These are phyloP conservation scores for Ambrosia trifida DNA, from an alignment of 129 eudicot species.

Conservation along the genomic window DNA sequence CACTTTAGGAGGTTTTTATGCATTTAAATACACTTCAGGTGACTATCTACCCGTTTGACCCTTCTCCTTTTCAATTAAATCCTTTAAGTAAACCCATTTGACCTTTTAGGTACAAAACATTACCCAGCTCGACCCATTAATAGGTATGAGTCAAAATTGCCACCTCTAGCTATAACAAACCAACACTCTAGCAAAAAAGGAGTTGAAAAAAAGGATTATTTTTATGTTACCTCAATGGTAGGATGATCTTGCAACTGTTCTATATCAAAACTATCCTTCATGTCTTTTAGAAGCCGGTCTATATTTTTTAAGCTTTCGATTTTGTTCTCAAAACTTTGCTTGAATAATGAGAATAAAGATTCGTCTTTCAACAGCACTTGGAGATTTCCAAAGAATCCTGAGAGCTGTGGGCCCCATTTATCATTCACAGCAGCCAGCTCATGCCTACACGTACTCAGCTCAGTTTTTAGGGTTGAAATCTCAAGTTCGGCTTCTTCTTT, in stretches of 20 bases:
- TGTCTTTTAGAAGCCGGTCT: constrained; percentile 50
- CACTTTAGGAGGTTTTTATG: background rate
- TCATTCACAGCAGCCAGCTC: constrained; percentile 63
- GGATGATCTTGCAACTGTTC: constrained; percentile 44
- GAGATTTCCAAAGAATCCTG: constrained; percentile 49
- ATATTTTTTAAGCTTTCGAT: constrained; percentile 59
- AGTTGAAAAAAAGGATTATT: background rate
- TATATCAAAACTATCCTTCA: constrained; percentile 45
- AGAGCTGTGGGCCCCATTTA: constrained; percentile 52
- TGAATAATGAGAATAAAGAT: constrained; percentile 44
- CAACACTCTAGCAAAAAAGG: constrained; percentile 4
- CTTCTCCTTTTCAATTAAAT: background rate
- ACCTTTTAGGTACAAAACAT: background rate
- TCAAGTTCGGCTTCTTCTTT: constrained; percentile 76
- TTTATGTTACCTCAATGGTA: constrained; percentile 47
- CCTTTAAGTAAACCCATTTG: background rate
- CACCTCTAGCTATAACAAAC: constrained; percentile 7
- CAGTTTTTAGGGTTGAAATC: constrained; percentile 47
- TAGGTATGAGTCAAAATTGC: background rate
- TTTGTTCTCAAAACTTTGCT: constrained; percentile 49
- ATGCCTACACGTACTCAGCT: constrained; percentile 60
- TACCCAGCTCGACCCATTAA: background rate
- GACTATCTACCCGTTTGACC: background rate
- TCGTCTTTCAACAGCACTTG: constrained; percentile 60
- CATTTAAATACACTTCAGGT: background rate